Base-by-base conservation (phyloP, 371 early-diverging fungal genomes). In the Mortierella sp. region DNA sequence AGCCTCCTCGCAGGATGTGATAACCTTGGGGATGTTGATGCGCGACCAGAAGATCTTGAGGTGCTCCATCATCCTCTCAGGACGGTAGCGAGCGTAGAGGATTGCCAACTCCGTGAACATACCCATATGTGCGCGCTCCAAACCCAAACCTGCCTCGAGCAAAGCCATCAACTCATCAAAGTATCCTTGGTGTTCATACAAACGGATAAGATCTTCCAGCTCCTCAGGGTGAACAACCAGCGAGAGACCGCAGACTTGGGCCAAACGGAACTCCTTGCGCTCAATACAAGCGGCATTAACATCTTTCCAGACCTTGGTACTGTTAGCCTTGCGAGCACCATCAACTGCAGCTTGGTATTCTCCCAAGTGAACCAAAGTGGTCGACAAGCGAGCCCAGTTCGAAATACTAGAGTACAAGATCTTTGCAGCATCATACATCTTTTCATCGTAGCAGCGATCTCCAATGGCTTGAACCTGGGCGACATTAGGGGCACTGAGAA, bases 111-210 rank as follows among this genome's bases (percentile, higher is more conserved):
- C 98, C 0, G 99, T 99, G 80, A 99, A 99, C 98, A 99, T 98
- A 51, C 98, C 98, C 98, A 98, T 98, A 75, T 99, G 98, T 9
- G 99, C 98, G 56, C 99, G 92, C 87, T 99, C 99, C 66, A 98
- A 81, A 19, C 96, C 95, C 10, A 98, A 86, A 70, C 97, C 96
- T 54, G 95, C 92, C 86, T 99, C 97, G 53, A 99, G 84, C 55
- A 99, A 84, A 29, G 87, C 76, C 75, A 97, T 95, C 51, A 97
- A 85, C 86, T 98, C 96, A 37, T 96, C 94, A 78, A 97, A 93
- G 85, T 89, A 90, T 31, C 98, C 99, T 54, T 90, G 89, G 62
- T 86, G 72, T 83, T 98, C 98, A 83, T 99, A 99, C 12, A 93
- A 83, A 64, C 90, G 88, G 70, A 96, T 91, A 60, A 99, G 83